phyloP scores from a whole-genome alignment of 2,329 filamentous ascomycete species.

The Aspergillus melleus region DNA sequence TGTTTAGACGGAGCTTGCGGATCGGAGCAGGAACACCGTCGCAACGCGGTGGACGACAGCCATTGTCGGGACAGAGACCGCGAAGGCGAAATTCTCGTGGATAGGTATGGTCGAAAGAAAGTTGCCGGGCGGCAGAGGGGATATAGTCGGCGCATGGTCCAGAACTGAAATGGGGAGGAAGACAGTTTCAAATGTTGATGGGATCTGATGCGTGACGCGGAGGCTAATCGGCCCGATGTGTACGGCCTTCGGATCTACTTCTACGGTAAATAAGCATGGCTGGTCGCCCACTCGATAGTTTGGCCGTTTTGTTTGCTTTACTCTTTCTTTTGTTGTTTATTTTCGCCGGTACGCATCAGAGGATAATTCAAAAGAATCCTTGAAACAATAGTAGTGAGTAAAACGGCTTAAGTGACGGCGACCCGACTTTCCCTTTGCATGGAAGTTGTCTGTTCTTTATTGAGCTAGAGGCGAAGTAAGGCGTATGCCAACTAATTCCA shows the following conservation, averaged over 20 bases:
- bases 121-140: conserved; percentile 11
- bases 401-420: no score
- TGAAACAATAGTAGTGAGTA: no score
- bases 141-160: conserved; percentile 21
- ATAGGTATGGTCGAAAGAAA: conserved; percentile 1
- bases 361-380: no score
- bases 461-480: no score
- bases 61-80: conserved; percentile 17
- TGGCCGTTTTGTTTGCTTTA: no score
- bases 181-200: neutral
- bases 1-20: conserved; percentile 15
- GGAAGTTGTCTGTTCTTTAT: no score
- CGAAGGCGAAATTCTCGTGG: neutral
- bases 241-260: neutral
- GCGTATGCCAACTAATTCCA: no score
- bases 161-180: neutral
- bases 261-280: neutral
- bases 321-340: no score
- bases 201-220: conserved; percentile 15
- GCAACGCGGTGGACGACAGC: conserved; percentile 22
- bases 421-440: no score
- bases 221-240: conserved; percentile 13
- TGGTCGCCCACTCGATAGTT: no score
- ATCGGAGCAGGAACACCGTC: conserved; percentile 32
- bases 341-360: no score